These are phyloP conservation scores for Dillenia turbinata DNA, from an alignment of 164 flowering plant genomes.

Conservation along the genomic window DNA sequence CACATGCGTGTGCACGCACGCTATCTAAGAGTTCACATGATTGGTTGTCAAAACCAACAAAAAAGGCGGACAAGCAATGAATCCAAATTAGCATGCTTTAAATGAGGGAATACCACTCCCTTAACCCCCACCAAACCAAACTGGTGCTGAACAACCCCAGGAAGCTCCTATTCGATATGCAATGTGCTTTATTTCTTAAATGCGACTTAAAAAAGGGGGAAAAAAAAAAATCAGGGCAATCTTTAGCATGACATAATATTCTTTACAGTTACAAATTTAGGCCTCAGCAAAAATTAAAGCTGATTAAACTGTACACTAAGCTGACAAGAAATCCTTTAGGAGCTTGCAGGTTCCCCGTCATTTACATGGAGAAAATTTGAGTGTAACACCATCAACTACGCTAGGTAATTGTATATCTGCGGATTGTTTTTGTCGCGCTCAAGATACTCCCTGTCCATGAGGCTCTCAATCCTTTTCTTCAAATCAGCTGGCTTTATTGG, in stretches of 20 bases:
- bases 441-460: slow-evolving; percentile 92
- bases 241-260: slow-evolving; percentile 2
- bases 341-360: slow-evolving; percentile 14
- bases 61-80: too few species aligned
- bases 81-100: too few species aligned
- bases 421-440: slow-evolving; percentile 97
- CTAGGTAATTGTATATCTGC: slow-evolving; percentile 94
- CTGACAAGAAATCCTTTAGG: slow-evolving; percentile 5
- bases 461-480: slow-evolving; percentile 96
- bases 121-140: too few species aligned
- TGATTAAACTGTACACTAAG: slow-evolving; percentile 19
- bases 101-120: too few species aligned
- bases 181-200: too few species aligned
- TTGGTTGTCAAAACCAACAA: too few species aligned
- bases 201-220: too few species aligned
- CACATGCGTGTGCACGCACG: too few species aligned
- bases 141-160: too few species aligned
- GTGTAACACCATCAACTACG: slow-evolving; percentile 25
- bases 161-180: too few species aligned
- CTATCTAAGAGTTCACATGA: too few species aligned
- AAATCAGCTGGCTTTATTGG: slow-evolving; percentile 95
- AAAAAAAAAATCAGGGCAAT: too few species aligned
- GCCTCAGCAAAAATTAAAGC: not conserved
- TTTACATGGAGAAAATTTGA: slow-evolving; percentile 12
- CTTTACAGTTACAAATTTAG: slow-evolving; percentile 15